These are phyloP conservation scores for Seiridium cupressi DNA, from an alignment of 2,329 filamentous ascomycete species.

Conservation along the genomic window DNA sequence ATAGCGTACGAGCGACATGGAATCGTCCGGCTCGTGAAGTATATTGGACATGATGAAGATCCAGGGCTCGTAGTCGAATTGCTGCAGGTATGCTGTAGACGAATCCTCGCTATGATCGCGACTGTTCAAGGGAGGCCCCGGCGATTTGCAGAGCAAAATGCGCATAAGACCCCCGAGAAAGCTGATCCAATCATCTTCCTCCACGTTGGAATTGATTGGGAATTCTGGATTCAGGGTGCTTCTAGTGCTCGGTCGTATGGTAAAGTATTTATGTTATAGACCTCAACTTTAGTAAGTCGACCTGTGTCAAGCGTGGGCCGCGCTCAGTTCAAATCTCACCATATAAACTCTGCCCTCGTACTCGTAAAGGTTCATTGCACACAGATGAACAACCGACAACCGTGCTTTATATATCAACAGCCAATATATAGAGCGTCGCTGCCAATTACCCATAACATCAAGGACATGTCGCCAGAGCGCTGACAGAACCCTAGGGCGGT, in stretches of 20 bases:
- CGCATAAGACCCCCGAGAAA: not conserved
- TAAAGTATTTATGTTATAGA: too few species aligned
- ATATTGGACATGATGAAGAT: constrained; percentile 35
- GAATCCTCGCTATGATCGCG: not conserved
- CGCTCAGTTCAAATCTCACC: too few species aligned
- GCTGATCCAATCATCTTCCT: not conserved
- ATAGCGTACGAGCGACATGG: constrained; percentile 31
- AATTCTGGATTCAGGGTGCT: not conserved
- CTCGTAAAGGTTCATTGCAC: too few species aligned
- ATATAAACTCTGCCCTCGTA: too few species aligned
- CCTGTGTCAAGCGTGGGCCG: too few species aligned
- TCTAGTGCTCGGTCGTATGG: too few species aligned
- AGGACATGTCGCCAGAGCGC: too few species aligned
- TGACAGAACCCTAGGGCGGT: not conserved
- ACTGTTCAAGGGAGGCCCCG: not conserved
- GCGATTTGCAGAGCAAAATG: not conserved
- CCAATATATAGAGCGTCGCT: too few species aligned
- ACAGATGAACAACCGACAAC: too few species aligned
- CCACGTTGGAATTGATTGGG: not conserved
- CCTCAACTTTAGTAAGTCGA: too few species aligned
- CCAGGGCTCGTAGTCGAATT: constrained; percentile 16
- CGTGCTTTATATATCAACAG: too few species aligned
- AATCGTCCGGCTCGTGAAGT: constrained; percentile 35
- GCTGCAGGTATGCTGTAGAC: not conserved
- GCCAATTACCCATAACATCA: too few species aligned